These are phyloP conservation scores for Solanum corneliomulleri DNA, from an alignment of 257 asterid species.

Conservation along the genomic window DNA sequence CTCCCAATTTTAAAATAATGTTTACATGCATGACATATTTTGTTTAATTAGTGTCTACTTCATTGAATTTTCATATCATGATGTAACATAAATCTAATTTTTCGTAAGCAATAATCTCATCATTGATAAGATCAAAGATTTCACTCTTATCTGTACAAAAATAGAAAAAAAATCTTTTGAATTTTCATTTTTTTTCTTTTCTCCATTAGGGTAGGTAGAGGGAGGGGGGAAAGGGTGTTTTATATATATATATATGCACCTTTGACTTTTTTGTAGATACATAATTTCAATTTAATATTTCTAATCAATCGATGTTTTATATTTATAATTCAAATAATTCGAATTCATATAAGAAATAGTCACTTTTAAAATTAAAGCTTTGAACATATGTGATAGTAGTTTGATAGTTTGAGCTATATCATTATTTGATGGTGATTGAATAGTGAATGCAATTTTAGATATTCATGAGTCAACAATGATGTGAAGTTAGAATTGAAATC, in stretches of 20 bases:
- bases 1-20: not conserved
- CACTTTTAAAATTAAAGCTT: not conserved
- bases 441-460: not conserved
- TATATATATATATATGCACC: not conserved
- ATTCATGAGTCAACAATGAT: not conserved
- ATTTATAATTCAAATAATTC: not conserved
- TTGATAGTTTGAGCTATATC: not conserved
- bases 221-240: not conserved
- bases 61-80: not conserved
- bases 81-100: not conserved
- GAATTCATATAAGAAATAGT: not conserved
- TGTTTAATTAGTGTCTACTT: not conserved
- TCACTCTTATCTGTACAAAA: not conserved
- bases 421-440: not conserved
- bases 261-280: not conserved
- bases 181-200: not conserved
- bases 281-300: not conserved
- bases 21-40: not conserved
- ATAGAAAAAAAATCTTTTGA: not conserved
- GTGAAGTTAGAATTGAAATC: not conserved
- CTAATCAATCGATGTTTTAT: accelerated
- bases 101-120: not conserved
- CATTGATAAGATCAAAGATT: not conserved
- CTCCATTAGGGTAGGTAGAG: not conserved
- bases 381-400: not conserved